Percentiles rank a stretch among this genome's conserved stretches.
These are phyloP conservation scores for Samsoniella hepiali DNA, from an alignment of 2,329 filamentous ascomycete species.

Conservation along the genomic window DNA sequence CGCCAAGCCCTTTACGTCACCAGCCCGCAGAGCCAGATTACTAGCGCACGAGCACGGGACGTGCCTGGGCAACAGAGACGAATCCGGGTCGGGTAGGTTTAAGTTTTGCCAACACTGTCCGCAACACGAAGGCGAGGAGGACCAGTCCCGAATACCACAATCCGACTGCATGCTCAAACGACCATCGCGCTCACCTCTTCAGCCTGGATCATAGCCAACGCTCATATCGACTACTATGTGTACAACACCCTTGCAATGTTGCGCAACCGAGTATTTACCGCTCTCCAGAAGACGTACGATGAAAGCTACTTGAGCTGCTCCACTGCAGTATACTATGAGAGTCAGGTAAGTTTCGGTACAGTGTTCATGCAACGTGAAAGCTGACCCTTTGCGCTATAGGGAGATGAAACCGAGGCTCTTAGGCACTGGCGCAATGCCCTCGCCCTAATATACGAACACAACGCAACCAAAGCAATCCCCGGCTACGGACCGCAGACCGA, in stretches of 20 bases:
- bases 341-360: constrained; percentile 59
- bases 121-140: not conserved
- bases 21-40: constrained; percentile 4
- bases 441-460: constrained; percentile 83
- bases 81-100: constrained; percentile 18
- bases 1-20: constrained; percentile 20
- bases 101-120: constrained; percentile 15
- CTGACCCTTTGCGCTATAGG: constrained; percentile 46
- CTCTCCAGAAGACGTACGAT: constrained; percentile 95
- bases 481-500: constrained; percentile 70
- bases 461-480: constrained; percentile 68
- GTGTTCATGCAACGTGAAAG: not conserved
- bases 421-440: constrained; percentile 87
- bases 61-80: constrained; percentile 19
- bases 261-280: constrained; percentile 57
- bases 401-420: constrained; percentile 86
- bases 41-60: constrained; percentile 19
- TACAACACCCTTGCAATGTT: constrained; percentile 43
- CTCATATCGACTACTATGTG: constrained; percentile 27
- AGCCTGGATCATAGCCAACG: constrained; percentile 12
- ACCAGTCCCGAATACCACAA: not conserved
- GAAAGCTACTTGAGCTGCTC: constrained; percentile 94
- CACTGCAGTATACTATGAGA: constrained; percentile 93
- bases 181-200: not conserved
- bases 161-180: not conserved